A percentile compares a stretch with the other conserved stretches of the same genome.
phyloP scores from a whole-genome alignment of 2,329 filamentous ascomycete species.

The Pezicula carpinea region DNA sequence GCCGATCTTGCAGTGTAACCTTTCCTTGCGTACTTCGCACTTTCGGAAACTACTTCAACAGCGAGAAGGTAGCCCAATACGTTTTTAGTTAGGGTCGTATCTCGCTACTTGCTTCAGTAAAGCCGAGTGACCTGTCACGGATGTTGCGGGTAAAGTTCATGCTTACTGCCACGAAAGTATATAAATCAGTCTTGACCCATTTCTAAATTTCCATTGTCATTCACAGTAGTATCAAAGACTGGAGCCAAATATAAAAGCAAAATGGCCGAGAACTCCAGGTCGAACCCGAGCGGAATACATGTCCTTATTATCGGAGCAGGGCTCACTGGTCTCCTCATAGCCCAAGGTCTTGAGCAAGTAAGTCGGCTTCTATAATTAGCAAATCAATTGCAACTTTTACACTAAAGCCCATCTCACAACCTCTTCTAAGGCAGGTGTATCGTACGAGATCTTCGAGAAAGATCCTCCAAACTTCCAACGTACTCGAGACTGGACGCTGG shows the following conservation, averaged over 20 bases:
- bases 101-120: too few relatives aligned
- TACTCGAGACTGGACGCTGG: conserved; percentile 6
- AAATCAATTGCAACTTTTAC: neutral
- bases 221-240: neutral
- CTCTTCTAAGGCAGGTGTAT: conserved; percentile 5
- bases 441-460: conserved; percentile 3
- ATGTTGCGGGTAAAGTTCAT: too few relatives aligned
- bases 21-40: too few relatives aligned
- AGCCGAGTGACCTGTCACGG: too few relatives aligned
- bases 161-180: too few relatives aligned
- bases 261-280: neutral
- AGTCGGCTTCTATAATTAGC: neutral
- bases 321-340: conserved; percentile 33
- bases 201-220: too few relatives aligned
- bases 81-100: too few relatives aligned
- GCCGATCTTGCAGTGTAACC: too few relatives aligned
- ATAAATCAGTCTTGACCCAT: neutral
- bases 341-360: conserved; percentile 35
- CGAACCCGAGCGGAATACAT: neutral
- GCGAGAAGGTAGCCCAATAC: too few relatives aligned
- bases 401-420: too few relatives aligned
- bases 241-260: neutral
- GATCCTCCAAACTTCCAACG: neutral
- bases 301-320: conserved; percentile 1
- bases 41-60: too few relatives aligned